Base-by-base conservation (phyloP, 371 early-diverging fungal genomes). In the Thermomucor indicae-seudaticae region DNA sequence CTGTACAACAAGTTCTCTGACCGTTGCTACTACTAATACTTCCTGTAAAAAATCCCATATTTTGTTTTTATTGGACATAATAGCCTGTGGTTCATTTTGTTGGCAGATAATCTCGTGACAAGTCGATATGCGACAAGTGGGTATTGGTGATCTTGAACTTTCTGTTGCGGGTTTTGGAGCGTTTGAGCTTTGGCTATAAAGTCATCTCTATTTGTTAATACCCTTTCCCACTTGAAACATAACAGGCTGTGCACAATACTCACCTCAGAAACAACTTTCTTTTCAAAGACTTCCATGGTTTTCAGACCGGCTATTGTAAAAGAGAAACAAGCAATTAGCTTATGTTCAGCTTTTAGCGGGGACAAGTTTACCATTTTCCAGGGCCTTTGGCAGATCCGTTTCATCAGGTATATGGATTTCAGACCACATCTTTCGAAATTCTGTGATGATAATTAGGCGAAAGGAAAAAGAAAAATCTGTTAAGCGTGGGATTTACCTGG, bases 101-200 rank as follows among this genome's bases (percentile, higher is more conserved):
- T 10, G 75, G 76, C 6, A 85, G 78, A 60, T 87, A 90, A 62
- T 89, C 89, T 60, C 84, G 81, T 7, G 90, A 86, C 10, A 92
- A 67, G 69, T 92, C 92, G 48, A 91, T 78, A 38, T 81, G 85
- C 28, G 84, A 79, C 74, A 93, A 78, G 62, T 93, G 93, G 30
- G 90, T 90, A 55, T 93, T 93, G 10, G 90, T 90, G 51, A 91
- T 86, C 64, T 90, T 89, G 55, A 88, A 81, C 64, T 83, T 85
- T 45, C 91, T 68, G 66, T 84, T 84, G 41, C 85, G 62, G 34
- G 85, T 78, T 59, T 84, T 84, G 20, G 79, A 75, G 57, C 79
- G 73, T 61, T 83, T 78, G 11, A 77, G 70, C 29, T 82, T 85
- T 4, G 73, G 67, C 67, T 75, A 49, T 11, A 43, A 43, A 42